phyloP scores from a whole-genome alignment of 2,329 filamentous ascomycete species.

The Chaetomiaceae sp. region DNA sequence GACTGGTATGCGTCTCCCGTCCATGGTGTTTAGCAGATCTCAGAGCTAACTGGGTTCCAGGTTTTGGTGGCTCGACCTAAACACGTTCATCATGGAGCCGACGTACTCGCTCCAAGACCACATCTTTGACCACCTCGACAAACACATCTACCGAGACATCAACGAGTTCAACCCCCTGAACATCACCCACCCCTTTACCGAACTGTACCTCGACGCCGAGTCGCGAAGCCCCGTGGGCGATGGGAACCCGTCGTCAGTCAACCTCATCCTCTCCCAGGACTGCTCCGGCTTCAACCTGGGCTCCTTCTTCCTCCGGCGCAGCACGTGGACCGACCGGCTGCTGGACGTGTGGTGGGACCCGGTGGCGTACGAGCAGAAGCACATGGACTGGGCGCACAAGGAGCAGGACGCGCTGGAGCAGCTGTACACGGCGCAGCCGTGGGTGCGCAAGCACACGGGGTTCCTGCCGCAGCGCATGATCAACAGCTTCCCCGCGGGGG shows the following conservation, averaged over 20 bases:
- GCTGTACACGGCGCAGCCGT: constrained; percentile 85
- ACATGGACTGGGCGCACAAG: constrained; percentile 99
- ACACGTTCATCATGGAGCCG: constrained; percentile 97
- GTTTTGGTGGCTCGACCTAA: constrained; percentile 99
- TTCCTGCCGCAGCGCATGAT: constrained; percentile 89
- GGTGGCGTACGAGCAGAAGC: constrained; percentile 93
- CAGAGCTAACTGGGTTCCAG: constrained; percentile 49
- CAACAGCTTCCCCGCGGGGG: constrained; percentile 89
- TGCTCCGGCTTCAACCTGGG: constrained; percentile 95
- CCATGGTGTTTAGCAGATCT: constrained; percentile 22
- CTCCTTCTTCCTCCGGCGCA: constrained; percentile 85
- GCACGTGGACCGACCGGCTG: constrained; percentile 82
- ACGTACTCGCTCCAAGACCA: constrained; percentile 84
- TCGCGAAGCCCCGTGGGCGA: constrained; percentile 72
- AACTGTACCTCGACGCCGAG: constrained; percentile 69
- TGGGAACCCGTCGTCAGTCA: constrained; percentile 70
- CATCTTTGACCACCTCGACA: constrained; percentile 74
- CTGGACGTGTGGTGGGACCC: constrained; percentile 99
- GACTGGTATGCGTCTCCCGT: constrained; percentile 67
- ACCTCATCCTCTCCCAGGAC: constrained; percentile 86
- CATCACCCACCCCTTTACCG: constrained; percentile 75
- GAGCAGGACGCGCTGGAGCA: constrained; percentile 95
- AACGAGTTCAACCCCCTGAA: constrained; percentile 95
- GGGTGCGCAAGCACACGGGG: constrained; percentile 81
- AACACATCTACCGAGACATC: constrained; percentile 86